These are phyloP conservation scores for Aspergillus sp. DNA, from an alignment of 2,329 filamentous ascomycete species.

Conservation along the genomic window DNA sequence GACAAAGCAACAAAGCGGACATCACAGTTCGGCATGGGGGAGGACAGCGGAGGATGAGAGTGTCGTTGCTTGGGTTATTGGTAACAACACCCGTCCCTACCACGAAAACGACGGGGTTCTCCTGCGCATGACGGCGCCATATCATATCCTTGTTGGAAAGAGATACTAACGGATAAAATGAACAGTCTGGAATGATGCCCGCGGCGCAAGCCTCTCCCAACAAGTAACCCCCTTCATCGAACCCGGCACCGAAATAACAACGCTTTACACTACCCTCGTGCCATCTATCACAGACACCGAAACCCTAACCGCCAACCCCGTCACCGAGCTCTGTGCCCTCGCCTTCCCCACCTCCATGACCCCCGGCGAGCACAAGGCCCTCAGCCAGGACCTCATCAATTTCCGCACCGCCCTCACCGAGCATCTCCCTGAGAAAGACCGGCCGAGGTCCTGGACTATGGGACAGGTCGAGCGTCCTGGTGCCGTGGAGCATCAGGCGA, in stretches of 20 bases:
- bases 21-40: slow-evolving; percentile 31
- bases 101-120: too few species aligned
- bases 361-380: slow-evolving; percentile 17
- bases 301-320: slow-evolving; percentile 31
- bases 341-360: slow-evolving; percentile 34
- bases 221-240: slow-evolving; percentile 19
- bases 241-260: slow-evolving; percentile 13
- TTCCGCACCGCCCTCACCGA: slow-evolving; percentile 31
- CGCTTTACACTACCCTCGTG: slow-evolving; percentile 24
- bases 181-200: slow-evolving; percentile 28
- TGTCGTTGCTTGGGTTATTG: slow-evolving; percentile 30
- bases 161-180: not conserved
- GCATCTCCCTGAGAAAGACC: slow-evolving; percentile 20
- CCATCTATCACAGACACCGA: slow-evolving; percentile 19
- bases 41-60: slow-evolving; percentile 28
- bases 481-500: slow-evolving; percentile 25
- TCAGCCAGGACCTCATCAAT: slow-evolving; percentile 26
- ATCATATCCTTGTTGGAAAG: not conserved
- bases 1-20: slow-evolving; percentile 26
- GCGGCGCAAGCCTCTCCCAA: slow-evolving; percentile 12
- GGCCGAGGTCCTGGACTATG: slow-evolving; percentile 25
- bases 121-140: too few species aligned
- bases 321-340: slow-evolving; percentile 43
- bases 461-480: slow-evolving; percentile 32
- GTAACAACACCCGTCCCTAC: slow-evolving; percentile 11